phyloP scores from a whole-genome alignment of 2,329 filamentous ascomycete genomes.

The Didymella lethalis region DNA sequence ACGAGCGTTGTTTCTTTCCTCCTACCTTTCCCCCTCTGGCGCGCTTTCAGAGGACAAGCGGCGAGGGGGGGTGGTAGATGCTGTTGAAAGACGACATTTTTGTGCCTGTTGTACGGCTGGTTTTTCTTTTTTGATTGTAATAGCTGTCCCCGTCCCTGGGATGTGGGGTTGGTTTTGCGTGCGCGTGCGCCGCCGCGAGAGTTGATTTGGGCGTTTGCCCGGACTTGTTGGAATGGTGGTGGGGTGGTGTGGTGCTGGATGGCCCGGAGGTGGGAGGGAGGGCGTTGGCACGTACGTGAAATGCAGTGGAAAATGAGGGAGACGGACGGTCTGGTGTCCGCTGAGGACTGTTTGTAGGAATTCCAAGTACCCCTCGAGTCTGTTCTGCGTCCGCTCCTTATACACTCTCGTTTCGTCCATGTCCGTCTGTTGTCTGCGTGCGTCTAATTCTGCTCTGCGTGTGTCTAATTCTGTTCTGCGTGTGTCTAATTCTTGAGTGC shows the following conservation, averaged over 20 bases:
- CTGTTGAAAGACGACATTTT: constrained; percentile 49
- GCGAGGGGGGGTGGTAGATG: constrained; percentile 10
- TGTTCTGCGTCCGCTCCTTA: constrained; percentile 19
- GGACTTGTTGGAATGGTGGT: constrained; percentile 28
- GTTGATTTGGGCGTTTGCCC: constrained; percentile 47
- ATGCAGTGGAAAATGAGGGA: constrained; percentile 28
- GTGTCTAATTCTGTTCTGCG: not conserved
- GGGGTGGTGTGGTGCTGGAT: constrained; percentile 21
- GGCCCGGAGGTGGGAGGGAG: constrained; percentile 10
- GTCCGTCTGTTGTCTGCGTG: not conserved
- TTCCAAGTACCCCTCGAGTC: constrained; percentile 35
- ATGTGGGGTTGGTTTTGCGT: constrained; percentile 52
- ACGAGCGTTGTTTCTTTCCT: constrained; percentile 53
- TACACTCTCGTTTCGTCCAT: constrained; percentile 15
- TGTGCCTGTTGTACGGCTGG: constrained; percentile 46
- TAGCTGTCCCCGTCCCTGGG: constrained; percentile 51
- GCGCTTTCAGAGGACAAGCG: no score
- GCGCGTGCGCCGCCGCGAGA: constrained; percentile 42
- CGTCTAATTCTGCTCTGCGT: no score
- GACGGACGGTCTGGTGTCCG: constrained; percentile 29
- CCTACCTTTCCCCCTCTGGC: constrained; percentile 26
- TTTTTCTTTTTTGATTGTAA: constrained; percentile 28
- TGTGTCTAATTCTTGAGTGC: no score
- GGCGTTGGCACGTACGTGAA: constrained; percentile 10
- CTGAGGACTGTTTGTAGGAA: constrained; percentile 38